A percentile compares a stretch with the other conserved stretches of the same genome.
Evolutionary conservation across 352 stramenopile genomes (phyloP).

Genomic region (Phytophthora cryptogea): DNA sequence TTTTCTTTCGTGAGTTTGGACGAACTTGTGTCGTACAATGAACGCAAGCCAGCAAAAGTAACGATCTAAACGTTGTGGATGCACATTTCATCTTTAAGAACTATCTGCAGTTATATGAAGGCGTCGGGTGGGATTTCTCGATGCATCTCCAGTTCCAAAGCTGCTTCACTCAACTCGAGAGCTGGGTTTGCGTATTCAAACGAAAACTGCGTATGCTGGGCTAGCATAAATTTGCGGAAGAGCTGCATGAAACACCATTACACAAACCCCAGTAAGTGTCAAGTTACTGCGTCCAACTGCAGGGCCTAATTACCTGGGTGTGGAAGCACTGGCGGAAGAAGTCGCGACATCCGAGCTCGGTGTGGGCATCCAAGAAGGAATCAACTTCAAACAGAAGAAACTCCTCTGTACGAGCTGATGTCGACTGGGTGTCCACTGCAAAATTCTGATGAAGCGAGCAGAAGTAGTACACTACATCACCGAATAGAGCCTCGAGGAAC

Average conservation of each 20-base stretch:
- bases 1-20: constrained; percentile 75
- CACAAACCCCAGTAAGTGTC: not conserved
- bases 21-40: constrained; percentile 47
- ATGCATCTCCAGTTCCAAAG: constrained; percentile 4
- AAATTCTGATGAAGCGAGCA: constrained; percentile 58
- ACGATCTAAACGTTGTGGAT: constrained; percentile 9
- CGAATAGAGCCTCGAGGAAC: constrained; percentile 71
- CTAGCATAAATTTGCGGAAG: constrained; percentile 59
- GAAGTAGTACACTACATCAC: constrained; percentile 64
- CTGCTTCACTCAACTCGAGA: constrained; percentile 10
- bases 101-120: constrained; percentile 25
- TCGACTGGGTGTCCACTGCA: constrained; percentile 15
- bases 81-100: not conserved
- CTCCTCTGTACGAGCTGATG: constrained; percentile 18
- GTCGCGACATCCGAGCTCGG: constrained; percentile 73
- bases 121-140: constrained; percentile 9
- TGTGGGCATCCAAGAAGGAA: constrained; percentile 63
- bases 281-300: not conserved
- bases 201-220: constrained; percentile 52
- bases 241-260: constrained; percentile 34
- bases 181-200: constrained; percentile 3
- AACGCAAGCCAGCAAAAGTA: constrained; percentile 24
- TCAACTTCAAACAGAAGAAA: constrained; percentile 68
- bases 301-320: constrained; percentile 47
- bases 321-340: constrained; percentile 83